Evolutionary conservation across 1,284 basidiomycete species (phyloP).

Genomic region (Spongiforma sp.): DNA sequence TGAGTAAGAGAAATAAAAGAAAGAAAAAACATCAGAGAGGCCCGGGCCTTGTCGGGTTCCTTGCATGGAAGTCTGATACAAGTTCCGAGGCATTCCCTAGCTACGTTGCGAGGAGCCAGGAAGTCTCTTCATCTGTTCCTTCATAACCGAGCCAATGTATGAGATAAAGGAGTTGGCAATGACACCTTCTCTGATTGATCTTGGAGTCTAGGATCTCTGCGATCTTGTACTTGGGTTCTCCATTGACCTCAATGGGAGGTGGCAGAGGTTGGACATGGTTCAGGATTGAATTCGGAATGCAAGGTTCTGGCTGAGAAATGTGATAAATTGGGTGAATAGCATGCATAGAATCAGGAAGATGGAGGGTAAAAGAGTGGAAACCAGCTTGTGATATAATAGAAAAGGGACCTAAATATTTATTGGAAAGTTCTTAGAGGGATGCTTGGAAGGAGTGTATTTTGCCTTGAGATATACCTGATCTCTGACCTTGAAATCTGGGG

Average conservation of each 20-base stretch:
- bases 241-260: neutral
- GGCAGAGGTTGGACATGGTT: neutral
- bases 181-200: neutral
- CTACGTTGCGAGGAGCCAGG: neutral
- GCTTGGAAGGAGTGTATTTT: neutral
- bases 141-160: neutral
- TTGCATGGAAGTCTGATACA: neutral
- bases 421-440: neutral
- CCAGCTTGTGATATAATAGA: neutral
- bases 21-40: too few species aligned
- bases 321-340: neutral
- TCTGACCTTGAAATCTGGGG: neutral
- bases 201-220: neutral
- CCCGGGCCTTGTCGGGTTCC: neutral
- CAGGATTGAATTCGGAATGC: neutral
- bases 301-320: neutral
- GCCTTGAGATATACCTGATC: neutral
- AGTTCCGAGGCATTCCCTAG: neutral
- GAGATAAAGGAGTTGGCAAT: neutral
- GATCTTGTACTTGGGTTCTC: neutral
- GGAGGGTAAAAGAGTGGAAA: neutral
- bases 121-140: neutral
- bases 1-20: too few species aligned
- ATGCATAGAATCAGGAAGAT: neutral
- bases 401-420: neutral